Base-by-base conservation (phyloP, 192 early-diverging fungal genomes). In the Thoreauomyces humboldtii region DNA sequence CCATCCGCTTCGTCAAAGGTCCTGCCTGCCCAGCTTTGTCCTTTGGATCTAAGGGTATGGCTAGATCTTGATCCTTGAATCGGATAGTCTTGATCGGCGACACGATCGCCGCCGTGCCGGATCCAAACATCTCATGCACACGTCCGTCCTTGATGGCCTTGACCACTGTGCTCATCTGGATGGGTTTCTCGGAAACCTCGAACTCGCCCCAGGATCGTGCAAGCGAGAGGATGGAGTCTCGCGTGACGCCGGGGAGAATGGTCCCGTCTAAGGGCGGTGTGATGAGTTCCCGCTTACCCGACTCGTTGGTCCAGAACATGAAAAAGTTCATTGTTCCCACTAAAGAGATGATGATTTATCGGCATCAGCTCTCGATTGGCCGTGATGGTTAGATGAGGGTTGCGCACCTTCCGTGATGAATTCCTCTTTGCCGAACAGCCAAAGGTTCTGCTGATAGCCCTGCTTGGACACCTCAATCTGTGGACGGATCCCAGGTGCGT, bases 251-350 rank as follows among this genome's bases (percentile, higher is more conserved):
- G 7, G 93, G 92, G 56, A 98, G 84, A 65, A 98, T 96, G 44
- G 92, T 89, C 19, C 95, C 95, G 72, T 98, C 92, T 46, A 98
- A 82, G 22, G 87, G 87, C 25, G 95, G 95, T 11, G 95, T 98
- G 7, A 91, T 74, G 42, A 98, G 82, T 80, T 98, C 93, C 12
- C 36, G 75, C 69, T 94, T 86, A 48, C 91, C 91, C 36, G 85
- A 43, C 48, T 89, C 87, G 77, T 92, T 93, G 67, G 82, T 89
- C 90, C 89, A 92, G 76, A 79, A 81, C 32, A 90, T 82, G 80
- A 98, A 98, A 71, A 91, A 86, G 83, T 98, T 98, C 92, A 96
- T 96, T 29, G 95, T 94, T 32, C 95, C 95, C 35, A 97, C 94
- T 80, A 46, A 27, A 29, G 50, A 5, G n/a, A n/a, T n/a, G 9